A percentile compares a stretch with the other conserved stretches of the same genome.
Conservation (phyloP, 2,329 filamentous ascomycete species). For the Chaetomium olivaceum region DNA sequence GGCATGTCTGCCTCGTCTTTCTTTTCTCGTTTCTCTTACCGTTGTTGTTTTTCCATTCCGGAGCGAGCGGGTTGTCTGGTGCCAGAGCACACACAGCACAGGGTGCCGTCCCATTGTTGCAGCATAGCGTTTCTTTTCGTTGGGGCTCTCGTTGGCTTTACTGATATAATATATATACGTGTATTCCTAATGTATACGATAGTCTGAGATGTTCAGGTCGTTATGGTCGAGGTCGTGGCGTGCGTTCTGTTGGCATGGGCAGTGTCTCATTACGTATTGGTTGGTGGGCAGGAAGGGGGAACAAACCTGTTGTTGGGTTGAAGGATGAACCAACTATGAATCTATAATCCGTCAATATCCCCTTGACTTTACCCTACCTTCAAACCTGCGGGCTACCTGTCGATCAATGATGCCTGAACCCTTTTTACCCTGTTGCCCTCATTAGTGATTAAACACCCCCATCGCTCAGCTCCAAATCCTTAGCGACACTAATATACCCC, state of each 20-base stretch:
- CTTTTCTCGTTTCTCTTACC: neutral
- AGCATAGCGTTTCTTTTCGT: constrained; percentile 10
- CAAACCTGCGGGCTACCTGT: neutral
- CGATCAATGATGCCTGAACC: neutral
- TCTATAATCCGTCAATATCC: neutral
- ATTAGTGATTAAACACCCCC: neutral
- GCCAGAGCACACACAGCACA: constrained; percentile 11
- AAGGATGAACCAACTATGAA: neutral
- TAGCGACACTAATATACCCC: neutral
- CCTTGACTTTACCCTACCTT: neutral
- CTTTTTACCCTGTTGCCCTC: neutral
- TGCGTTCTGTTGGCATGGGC: neutral
- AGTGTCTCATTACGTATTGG: neutral
- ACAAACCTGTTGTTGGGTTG: neutral
- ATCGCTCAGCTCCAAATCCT: neutral
- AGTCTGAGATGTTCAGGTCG: neutral
- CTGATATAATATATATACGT: neutral
- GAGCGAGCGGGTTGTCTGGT: neutral
- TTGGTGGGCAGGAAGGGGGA: neutral
- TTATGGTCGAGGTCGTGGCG: neutral
- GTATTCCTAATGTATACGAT: neutral
- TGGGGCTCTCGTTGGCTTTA: neutral
- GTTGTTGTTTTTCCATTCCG: neutral
- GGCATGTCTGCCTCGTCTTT: neutral
- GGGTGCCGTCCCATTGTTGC: constrained; percentile 3